phyloP scores from a whole-genome alignment of 805 yeast species.

The Kregervanrija pseudodelftensis region DNA sequence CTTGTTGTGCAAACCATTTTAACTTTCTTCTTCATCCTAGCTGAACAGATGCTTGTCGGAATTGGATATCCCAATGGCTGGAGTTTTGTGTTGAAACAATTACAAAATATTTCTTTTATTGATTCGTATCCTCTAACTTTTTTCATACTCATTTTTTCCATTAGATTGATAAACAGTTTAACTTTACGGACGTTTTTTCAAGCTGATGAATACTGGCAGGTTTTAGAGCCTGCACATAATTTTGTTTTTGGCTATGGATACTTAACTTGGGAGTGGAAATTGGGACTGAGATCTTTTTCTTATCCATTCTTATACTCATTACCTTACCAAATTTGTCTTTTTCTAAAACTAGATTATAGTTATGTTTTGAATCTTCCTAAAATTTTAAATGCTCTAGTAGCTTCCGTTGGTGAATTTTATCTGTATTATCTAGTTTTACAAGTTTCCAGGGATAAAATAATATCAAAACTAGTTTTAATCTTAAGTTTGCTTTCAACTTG shows the following conservation, averaged over 20 bases:
- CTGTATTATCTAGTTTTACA: constrained; percentile 37
- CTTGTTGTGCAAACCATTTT: no score
- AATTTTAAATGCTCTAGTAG: constrained; percentile 57
- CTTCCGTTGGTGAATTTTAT: constrained; percentile 65
- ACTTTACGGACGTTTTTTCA: constrained; percentile 75
- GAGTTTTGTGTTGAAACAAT: no score
- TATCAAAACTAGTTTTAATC: constrained; percentile 37
- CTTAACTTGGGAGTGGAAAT: constrained; percentile 91
- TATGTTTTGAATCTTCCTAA: constrained; percentile 53
- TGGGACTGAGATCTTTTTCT: constrained; percentile 64
- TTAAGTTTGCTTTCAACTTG: constrained; percentile 61
- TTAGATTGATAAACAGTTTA: constrained; percentile 59
- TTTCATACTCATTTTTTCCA: constrained; percentile 22
- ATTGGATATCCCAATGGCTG: no score
- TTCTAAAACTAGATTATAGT: constrained; percentile 29
- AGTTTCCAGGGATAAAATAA: constrained; percentile 21
- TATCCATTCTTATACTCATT: constrained; percentile 69
- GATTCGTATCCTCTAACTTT: not conserved
- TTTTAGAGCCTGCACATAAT: constrained; percentile 84
- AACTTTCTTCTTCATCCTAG: no score
- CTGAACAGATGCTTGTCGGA: no score
- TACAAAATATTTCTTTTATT: no score
- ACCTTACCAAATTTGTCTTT: constrained; percentile 31
- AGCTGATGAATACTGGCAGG: constrained; percentile 93
- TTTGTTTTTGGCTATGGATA: constrained; percentile 73